Conservation (phyloP, 805 yeast genomes). For the Saturnispora hagleri region DNA sequence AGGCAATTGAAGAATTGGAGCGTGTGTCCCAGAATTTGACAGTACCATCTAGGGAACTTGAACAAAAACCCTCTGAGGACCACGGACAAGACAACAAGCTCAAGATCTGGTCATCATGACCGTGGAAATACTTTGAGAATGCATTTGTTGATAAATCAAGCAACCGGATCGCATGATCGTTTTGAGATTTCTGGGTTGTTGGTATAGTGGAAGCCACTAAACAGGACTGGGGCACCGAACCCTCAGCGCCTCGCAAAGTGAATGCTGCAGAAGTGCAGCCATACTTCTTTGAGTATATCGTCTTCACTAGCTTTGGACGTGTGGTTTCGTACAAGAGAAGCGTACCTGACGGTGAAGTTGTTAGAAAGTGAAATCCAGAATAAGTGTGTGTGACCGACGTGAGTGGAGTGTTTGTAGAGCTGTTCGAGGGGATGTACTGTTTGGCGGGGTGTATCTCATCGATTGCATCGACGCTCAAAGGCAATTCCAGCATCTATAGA, state of each 20-base stretch:
- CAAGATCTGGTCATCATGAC: slow-evolving; percentile 73
- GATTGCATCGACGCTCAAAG: background rate
- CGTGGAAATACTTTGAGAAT: slow-evolving; percentile 76
- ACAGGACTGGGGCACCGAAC: slow-evolving; percentile 43
- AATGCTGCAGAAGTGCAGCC: slow-evolving; percentile 85
- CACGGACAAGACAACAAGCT: slow-evolving; percentile 56
- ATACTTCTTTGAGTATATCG: slow-evolving; percentile 77
- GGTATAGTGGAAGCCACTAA: slow-evolving; percentile 66
- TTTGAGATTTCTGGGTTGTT: slow-evolving; percentile 15
- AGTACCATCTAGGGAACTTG: slow-evolving; percentile 62
- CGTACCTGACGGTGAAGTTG: slow-evolving; percentile 73
- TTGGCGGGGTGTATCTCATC: background rate
- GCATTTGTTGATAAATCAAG: slow-evolving; percentile 69
- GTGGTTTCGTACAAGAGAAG: slow-evolving; percentile 74
- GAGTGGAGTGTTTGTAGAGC: background rate
- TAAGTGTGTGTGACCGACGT: slow-evolving; percentile 4
- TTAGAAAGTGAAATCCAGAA: slow-evolving; percentile 34
- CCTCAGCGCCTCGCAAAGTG: slow-evolving; percentile 49
- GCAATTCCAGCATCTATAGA: background rate
- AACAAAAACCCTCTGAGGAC: slow-evolving; percentile 32
- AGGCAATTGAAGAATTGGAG: slow-evolving; percentile 55
- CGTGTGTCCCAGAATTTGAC: slow-evolving; percentile 84
- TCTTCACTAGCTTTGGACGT: slow-evolving; percentile 58
- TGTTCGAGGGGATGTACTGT: background rate
- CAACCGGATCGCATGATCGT: slow-evolving; percentile 67